phyloP scores from a whole-genome alignment of 2,329 filamentous ascomycete genomes.

The Colletotrichum truncatum region DNA sequence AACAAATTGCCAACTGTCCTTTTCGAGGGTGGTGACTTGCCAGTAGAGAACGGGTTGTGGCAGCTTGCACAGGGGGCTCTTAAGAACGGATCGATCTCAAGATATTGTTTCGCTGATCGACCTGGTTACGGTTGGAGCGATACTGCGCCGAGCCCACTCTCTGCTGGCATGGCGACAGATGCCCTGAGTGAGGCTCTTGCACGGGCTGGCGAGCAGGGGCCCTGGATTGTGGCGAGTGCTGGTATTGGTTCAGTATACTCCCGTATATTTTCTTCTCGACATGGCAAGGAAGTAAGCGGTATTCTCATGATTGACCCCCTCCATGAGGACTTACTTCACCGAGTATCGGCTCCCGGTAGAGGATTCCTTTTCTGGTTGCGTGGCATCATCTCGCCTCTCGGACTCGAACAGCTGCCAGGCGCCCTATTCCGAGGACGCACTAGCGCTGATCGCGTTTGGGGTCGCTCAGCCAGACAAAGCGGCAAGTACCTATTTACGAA shows the following conservation, averaged over 20 bases:
- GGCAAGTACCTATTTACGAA: conserved; percentile 90
- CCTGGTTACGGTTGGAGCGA: conserved; percentile 90
- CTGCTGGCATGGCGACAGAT: conserved; percentile 91
- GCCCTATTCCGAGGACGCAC: conserved; percentile 84
- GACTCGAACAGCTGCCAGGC: conserved; percentile 80
- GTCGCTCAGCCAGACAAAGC: conserved; percentile 78
- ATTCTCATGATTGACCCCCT: conserved; percentile 87
- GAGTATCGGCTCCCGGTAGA: conserved; percentile 71
- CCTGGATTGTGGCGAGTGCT: conserved; percentile 88
- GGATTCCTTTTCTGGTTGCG: conserved; percentile 90
- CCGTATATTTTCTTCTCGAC: conserved; percentile 88
- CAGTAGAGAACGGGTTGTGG: conserved; percentile 82
- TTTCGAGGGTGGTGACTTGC: conserved; percentile 83
- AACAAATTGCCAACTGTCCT: conserved; percentile 79
- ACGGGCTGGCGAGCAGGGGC: conserved; percentile 81
- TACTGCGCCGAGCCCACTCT: conserved; percentile 92
- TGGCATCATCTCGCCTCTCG: conserved; percentile 87
- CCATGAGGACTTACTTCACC: conserved; percentile 84
- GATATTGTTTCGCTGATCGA: conserved; percentile 96
- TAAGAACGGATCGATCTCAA: conserved; percentile 81
- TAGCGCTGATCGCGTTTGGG: conserved; percentile 86
- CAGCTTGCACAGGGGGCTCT: conserved; percentile 80
- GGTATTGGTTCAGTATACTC: conserved; percentile 90
- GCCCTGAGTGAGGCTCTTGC: conserved; percentile 87
- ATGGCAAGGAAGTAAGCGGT: conserved; percentile 78